Evolutionary conservation across 2,329 filamentous ascomycete species (phyloP).

Genomic region (Leptographium lundbergii): DNA sequence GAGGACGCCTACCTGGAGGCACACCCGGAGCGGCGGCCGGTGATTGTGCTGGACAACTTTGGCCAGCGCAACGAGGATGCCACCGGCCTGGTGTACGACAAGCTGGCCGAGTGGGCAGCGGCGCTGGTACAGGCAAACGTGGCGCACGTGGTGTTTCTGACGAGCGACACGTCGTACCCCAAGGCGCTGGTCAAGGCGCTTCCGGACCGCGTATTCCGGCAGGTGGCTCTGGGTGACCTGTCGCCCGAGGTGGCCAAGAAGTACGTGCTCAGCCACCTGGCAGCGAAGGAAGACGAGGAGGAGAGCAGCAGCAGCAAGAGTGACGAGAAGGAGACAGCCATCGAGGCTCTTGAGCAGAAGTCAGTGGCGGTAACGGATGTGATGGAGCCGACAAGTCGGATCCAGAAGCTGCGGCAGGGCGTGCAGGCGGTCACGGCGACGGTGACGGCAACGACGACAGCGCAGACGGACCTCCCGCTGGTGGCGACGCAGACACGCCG

Average conservation of each 20-base stretch:
- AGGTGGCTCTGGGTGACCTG: constrained; percentile 75
- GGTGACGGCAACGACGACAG: too few relatives aligned
- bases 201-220: constrained; percentile 81
- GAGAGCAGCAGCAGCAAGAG: constrained; percentile 13
- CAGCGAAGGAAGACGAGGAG: constrained; percentile 29
- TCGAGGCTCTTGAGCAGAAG: neutral
- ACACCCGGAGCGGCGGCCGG: constrained; percentile 69
- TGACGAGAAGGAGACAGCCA: too few relatives aligned
- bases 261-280: constrained; percentile 76
- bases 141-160: constrained; percentile 90
- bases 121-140: constrained; percentile 74
- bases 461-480: neutral
- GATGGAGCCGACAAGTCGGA: neutral
- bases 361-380: neutral
- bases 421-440: neutral
- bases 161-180: constrained; percentile 75
- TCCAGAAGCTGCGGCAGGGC: too few relatives aligned
- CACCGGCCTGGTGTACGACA: constrained; percentile 54
- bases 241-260: constrained; percentile 76
- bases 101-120: constrained; percentile 82
- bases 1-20: constrained; percentile 85
- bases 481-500: constrained; percentile 4
- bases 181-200: constrained; percentile 80
- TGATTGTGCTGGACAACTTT: constrained; percentile 88
- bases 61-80: constrained; percentile 62